phyloP scores from a whole-genome alignment of 108 stramenopile genomes.

The Craspedostauros australis region DNA sequence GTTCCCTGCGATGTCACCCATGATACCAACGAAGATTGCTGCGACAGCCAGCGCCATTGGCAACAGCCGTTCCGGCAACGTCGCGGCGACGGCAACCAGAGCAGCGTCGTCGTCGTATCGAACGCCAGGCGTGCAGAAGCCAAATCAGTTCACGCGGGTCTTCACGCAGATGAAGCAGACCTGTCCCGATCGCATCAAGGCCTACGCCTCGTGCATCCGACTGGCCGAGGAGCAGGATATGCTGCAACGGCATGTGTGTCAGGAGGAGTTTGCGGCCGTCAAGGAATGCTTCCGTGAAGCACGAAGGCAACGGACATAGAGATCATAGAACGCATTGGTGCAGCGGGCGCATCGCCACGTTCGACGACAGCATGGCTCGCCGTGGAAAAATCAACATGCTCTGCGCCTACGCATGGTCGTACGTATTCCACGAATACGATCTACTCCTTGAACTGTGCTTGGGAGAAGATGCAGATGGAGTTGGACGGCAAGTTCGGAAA shows the following conservation, averaged over 20 bases:
- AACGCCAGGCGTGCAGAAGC: slow-evolving; percentile 11
- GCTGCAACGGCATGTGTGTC: slow-evolving; percentile 16
- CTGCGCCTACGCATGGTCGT: not conserved
- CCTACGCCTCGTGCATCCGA: slow-evolving; percentile 24
- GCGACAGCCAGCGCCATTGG: too few relatives aligned
- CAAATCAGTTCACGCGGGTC: slow-evolving; percentile 23
- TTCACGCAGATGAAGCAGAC: slow-evolving; percentile 37
- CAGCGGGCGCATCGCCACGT: not conserved
- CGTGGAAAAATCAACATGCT: not conserved
- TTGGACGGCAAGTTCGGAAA: not conserved
- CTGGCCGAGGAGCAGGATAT: slow-evolving; percentile 9
- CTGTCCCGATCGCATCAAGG: slow-evolving; percentile 25
- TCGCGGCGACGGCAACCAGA: too few relatives aligned
- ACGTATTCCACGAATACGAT: not conserved
- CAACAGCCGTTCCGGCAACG: too few relatives aligned
- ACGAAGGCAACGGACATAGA: slow-evolving; percentile 2
- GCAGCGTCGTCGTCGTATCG: too few relatives aligned
- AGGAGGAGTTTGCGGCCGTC: slow-evolving; percentile 28
- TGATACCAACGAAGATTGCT: too few relatives aligned
- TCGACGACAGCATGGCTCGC: not conserved
- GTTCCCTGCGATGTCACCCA: too few relatives aligned
- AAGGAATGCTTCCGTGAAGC: slow-evolving; percentile 35
- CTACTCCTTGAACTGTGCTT: not conserved
- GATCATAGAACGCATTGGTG: not conserved
- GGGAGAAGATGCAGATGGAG: not conserved